A percentile compares a stretch with the other conserved stretches of the same genome.
Conservation (phyloP, 441 rosid genomes). For the Mallotus japonicus region DNA sequence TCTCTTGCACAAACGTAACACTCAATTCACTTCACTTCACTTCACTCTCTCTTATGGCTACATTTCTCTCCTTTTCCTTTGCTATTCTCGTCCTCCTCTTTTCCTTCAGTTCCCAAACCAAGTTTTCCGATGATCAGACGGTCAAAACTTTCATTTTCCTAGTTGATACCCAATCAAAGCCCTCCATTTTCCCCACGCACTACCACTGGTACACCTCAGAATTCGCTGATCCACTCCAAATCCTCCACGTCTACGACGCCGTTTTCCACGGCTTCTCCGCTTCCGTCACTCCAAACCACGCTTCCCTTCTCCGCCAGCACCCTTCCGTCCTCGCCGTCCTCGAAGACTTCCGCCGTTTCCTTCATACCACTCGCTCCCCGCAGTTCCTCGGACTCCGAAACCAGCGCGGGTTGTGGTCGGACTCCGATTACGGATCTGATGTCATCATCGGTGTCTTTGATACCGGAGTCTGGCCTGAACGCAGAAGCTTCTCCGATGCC, state of each 20-base stretch:
- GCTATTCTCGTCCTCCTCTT: neutral
- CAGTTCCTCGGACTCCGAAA: constrained; percentile 78
- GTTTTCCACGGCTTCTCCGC: constrained; percentile 93
- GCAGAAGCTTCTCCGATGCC: constrained; percentile 68
- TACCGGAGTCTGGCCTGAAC: constrained; percentile 77
- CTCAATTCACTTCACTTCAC: constrained; percentile 31
- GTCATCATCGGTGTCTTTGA: constrained; percentile 68
- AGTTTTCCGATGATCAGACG: neutral
- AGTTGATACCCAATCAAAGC: constrained; percentile 60
- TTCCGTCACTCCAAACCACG: constrained; percentile 36
- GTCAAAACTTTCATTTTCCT: constrained; percentile 61
- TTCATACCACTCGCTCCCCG: constrained; percentile 82
- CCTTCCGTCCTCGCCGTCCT: constrained; percentile 63
- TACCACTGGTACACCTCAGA: constrained; percentile 78
- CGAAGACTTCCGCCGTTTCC: constrained; percentile 60
- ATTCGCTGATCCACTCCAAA: constrained; percentile 50
- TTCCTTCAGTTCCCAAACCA: neutral
- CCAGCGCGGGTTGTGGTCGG: constrained; percentile 73
- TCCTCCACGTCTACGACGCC: constrained; percentile 76
- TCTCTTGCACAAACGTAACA: neutral
- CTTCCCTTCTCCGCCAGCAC: constrained; percentile 44
- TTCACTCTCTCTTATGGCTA: constrained; percentile 31
- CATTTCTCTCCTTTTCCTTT: neutral
- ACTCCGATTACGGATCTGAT: constrained; percentile 78
- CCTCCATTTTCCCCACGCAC: constrained; percentile 75